These are phyloP conservation scores for Castanea crenata DNA, from an alignment of 306 rosid genomes.

Conservation along the genomic window DNA sequence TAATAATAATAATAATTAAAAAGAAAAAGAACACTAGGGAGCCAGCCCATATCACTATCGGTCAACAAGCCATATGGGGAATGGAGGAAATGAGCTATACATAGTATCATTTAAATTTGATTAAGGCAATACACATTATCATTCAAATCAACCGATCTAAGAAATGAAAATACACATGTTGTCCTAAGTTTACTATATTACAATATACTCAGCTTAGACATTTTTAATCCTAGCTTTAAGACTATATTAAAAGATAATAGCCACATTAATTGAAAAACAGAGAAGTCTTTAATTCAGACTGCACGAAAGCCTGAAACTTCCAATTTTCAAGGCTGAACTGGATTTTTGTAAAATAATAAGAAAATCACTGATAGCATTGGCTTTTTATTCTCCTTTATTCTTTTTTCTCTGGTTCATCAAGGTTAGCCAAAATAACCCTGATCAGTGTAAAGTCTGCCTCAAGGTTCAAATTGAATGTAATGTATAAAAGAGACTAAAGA, in stretches of 20 bases:
- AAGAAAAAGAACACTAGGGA: too few species aligned
- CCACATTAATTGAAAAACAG: neutral
- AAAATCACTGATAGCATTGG: neutral
- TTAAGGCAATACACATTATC: constrained; percentile 8
- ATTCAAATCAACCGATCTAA: constrained; percentile 1
- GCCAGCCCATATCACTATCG: too few species aligned
- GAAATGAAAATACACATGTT: constrained; percentile 13
- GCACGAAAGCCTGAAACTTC: neutral
- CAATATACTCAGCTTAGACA: neutral
- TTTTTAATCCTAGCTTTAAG: neutral
- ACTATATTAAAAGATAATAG: neutral
- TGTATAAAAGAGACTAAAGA: neutral
- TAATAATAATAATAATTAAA: too few species aligned
- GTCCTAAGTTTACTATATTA: neutral
- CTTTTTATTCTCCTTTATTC: neutral
- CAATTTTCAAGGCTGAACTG: neutral
- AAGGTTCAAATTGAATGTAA: neutral
- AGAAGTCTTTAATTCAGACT: neutral
- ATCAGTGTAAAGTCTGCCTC: neutral
- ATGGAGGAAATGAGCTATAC: too few species aligned
- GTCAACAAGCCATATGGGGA: too few species aligned
- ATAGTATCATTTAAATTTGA: neutral
- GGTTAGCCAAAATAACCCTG: neutral
- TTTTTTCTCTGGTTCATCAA: neutral
- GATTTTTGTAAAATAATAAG: constrained; percentile 1